phyloP scores from a whole-genome alignment of 139 green algal genomes.

The Chlorella sp. region DNA sequence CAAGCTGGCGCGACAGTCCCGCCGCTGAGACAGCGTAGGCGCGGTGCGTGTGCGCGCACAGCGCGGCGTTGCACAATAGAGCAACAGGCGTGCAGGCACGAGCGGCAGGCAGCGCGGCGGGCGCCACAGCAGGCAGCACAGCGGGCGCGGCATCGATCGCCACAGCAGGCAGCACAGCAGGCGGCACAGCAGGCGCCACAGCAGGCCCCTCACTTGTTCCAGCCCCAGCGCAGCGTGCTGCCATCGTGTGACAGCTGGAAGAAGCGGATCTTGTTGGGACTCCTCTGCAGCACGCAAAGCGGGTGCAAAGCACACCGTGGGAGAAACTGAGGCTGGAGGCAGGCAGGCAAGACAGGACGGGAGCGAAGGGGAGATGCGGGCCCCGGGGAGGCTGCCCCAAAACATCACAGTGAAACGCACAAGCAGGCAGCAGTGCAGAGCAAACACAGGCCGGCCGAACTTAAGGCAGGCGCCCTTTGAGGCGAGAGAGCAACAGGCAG shows the following conservation, averaged over 20 bases:
- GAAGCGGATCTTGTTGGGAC: constrained; percentile 54
- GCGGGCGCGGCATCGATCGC: background rate
- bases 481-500: background rate
- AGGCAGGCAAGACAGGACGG: background rate
- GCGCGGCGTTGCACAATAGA: background rate
- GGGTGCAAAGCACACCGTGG: background rate
- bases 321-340: no score
- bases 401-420: background rate
- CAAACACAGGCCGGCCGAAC: background rate
- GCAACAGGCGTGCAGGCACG: background rate
- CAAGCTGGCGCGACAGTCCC: no score
- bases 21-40: no score
- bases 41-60: no score
- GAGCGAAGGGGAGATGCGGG: background rate
- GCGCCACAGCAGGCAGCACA: background rate
- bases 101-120: no score
- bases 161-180: background rate
- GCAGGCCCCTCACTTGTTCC: constrained; percentile 53
- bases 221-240: constrained; percentile 64
- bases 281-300: background rate
- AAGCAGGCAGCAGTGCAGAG: background rate
- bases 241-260: constrained; percentile 64
- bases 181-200: background rate
- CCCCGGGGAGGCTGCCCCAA: no score
- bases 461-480: background rate